phyloP scores from a whole-genome alignment of 371 early-diverging fungal species.

The Mortierella polycephala region DNA sequence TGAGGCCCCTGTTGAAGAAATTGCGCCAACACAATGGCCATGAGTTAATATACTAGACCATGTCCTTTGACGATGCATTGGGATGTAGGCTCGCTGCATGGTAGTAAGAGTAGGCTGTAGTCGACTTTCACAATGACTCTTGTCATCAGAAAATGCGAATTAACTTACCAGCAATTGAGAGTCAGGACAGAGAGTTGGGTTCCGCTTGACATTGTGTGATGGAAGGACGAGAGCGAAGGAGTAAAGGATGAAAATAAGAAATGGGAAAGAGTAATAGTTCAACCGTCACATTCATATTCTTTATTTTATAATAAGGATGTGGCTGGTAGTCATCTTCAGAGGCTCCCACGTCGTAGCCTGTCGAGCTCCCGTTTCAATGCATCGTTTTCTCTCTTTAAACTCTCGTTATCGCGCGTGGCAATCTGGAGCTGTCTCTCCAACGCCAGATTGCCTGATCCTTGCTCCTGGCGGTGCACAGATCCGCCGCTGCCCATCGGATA shows the following conservation, averaged over 20 bases:
- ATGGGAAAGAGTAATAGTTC: background rate
- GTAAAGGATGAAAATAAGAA: background rate
- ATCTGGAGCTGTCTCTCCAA: slow-evolving; percentile 60
- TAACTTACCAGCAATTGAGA: slow-evolving; percentile 40
- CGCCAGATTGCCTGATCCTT: slow-evolving; percentile 30
- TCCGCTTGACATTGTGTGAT: slow-evolving; percentile 8
- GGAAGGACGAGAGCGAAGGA: background rate
- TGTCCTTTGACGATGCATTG: no score
- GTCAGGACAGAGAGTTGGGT: slow-evolving; percentile 30
- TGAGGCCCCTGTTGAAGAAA: slow-evolving; percentile 62
- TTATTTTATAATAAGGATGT: background rate
- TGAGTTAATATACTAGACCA: background rate
- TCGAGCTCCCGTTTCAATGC: slow-evolving; percentile 63
- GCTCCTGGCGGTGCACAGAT: slow-evolving; percentile 25
- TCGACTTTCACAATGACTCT: no score
- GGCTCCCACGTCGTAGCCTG: slow-evolving; percentile 43
- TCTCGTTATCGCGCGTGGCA: slow-evolving; percentile 61
- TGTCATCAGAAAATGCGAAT: no score
- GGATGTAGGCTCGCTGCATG: no score
- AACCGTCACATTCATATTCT: background rate
- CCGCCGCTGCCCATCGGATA: slow-evolving; percentile 5
- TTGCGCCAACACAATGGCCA: no score
- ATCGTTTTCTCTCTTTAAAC: slow-evolving; percentile 65
- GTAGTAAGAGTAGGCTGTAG: no score
- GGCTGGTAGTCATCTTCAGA: background rate